These are phyloP conservation scores for Phytopythium aichiense DNA, from an alignment of 352 stramenopile genomes.

Conservation along the genomic window DNA sequence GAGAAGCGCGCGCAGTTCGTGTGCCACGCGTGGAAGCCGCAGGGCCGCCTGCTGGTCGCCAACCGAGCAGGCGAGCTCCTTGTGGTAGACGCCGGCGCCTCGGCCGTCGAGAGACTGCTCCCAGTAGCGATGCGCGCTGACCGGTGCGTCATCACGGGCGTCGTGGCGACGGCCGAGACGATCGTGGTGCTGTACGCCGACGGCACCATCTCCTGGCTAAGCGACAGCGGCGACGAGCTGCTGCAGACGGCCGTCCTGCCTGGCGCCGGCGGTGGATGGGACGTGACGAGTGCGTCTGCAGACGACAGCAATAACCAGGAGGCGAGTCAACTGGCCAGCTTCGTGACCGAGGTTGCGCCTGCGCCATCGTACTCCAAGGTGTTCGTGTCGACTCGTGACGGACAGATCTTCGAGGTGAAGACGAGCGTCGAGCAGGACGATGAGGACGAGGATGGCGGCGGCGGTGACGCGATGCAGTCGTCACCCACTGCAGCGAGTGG, in stretches of 20 bases:
- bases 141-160: constrained; percentile 31
- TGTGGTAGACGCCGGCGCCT: constrained; percentile 34
- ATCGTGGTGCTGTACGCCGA: constrained; percentile 49
- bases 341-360: constrained; percentile 35
- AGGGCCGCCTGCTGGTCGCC: constrained; percentile 36
- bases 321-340: background rate
- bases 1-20: constrained; percentile 43
- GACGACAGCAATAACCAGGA: background rate
- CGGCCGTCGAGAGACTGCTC: constrained; percentile 27
- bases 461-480: background rate
- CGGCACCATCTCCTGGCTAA: constrained; percentile 45
- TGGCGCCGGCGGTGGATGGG: background rate
- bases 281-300: background rate
- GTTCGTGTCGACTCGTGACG: constrained; percentile 50
- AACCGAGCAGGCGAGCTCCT: constrained; percentile 56
- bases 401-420: constrained; percentile 63
- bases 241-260: constrained; percentile 32
- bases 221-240: constrained; percentile 36
- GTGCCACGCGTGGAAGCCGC: constrained; percentile 57
- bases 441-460: constrained; percentile 40
- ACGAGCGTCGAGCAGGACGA: constrained; percentile 48
- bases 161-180: constrained; percentile 53
- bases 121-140: constrained; percentile 25
- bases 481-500: constrained; percentile 1
- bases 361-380: constrained; percentile 55